Evolutionary conservation across 2,329 filamentous ascomycete species (phyloP).

Genomic region (Huntiella abstrusa): DNA sequence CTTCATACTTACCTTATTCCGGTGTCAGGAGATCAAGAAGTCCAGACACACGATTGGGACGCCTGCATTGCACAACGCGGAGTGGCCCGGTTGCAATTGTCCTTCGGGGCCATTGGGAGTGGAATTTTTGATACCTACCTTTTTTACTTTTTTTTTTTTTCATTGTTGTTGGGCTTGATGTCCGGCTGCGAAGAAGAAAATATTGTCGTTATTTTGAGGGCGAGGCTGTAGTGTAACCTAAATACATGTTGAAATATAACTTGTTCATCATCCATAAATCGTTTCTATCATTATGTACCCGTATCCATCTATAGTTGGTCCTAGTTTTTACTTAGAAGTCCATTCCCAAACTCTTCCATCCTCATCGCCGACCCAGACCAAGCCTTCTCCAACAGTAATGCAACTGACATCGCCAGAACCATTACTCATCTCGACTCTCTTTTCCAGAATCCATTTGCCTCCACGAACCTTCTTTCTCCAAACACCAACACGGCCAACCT

Average conservation of each 20-base stretch:
- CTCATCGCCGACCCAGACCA: conserved; percentile 88
- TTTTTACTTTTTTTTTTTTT: conserved; percentile 20
- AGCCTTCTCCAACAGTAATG: conserved; percentile 62
- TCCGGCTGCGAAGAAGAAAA: conserved; percentile 26
- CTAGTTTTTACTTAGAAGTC: conserved; percentile 23
- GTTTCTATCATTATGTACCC: not conserved
- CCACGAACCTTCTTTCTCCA: conserved; percentile 35
- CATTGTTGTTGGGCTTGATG: conserved; percentile 22
- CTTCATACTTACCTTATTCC: conserved; percentile 34
- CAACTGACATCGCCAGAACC: conserved; percentile 57
- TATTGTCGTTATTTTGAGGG: not conserved
- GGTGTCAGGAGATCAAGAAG: conserved; percentile 25
- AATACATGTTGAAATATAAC: not conserved
- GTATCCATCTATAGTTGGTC: not conserved
- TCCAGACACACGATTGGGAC: conserved; percentile 22
- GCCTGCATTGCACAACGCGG: conserved; percentile 37
- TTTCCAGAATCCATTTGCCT: conserved; percentile 48
- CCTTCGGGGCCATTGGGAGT: conserved; percentile 32
- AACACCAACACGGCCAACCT: conserved; percentile 64
- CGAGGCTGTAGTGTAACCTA: not conserved
- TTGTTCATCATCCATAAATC: not conserved
- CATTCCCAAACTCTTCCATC: conserved; percentile 50
- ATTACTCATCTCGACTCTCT: conserved; percentile 63
- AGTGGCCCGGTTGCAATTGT: conserved; percentile 29
- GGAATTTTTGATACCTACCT: conserved; percentile 26